Conservation (phyloP, 2,329 filamentous ascomycete genomes). For the Talaromyces sp. region DNA sequence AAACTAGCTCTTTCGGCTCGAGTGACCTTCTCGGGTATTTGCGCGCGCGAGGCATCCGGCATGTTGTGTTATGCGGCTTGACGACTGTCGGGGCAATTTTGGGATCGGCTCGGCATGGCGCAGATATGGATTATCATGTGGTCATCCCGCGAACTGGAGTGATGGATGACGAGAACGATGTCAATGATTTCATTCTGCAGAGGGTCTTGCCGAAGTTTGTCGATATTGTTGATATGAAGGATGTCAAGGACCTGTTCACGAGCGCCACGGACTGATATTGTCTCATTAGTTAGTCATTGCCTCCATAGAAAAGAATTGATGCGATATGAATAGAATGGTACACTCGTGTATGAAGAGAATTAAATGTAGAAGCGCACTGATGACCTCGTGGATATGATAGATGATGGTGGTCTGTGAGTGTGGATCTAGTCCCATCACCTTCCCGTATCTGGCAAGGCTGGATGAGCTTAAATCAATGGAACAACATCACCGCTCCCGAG, state of each 20-base stretch:
- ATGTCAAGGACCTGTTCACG: background rate
- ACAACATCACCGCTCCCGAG: background rate
- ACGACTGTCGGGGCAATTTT: background rate
- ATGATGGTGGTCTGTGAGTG: slow-evolving; percentile 8
- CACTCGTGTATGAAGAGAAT: background rate
- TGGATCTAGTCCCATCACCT: slow-evolving; percentile 4
- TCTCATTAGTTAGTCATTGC: background rate
- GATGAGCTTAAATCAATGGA: slow-evolving; percentile 15
- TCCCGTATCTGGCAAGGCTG: slow-evolving; percentile 7
- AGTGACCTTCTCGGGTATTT: background rate
- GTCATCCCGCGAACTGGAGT: background rate
- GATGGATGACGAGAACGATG: background rate
- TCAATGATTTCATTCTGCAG: background rate
- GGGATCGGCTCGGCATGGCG: background rate
- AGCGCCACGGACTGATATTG: background rate
- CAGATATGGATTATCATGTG: slow-evolving; percentile 1
- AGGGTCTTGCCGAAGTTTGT: background rate
- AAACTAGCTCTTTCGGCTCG: slow-evolving; percentile 11
- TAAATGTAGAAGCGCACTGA: background rate
- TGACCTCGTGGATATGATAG: background rate
- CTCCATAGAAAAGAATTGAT: background rate
- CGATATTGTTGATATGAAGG: background rate
- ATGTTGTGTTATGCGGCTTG: slow-evolving; percentile 7
- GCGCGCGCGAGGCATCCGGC: slow-evolving; percentile 4
- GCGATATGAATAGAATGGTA: no score